A percentile compares a stretch with the other conserved stretches of the same genome.
These are phyloP conservation scores for Rhynchosporium graminicola DNA, from an alignment of 2,329 filamentous ascomycete genomes.

Conservation along the genomic window DNA sequence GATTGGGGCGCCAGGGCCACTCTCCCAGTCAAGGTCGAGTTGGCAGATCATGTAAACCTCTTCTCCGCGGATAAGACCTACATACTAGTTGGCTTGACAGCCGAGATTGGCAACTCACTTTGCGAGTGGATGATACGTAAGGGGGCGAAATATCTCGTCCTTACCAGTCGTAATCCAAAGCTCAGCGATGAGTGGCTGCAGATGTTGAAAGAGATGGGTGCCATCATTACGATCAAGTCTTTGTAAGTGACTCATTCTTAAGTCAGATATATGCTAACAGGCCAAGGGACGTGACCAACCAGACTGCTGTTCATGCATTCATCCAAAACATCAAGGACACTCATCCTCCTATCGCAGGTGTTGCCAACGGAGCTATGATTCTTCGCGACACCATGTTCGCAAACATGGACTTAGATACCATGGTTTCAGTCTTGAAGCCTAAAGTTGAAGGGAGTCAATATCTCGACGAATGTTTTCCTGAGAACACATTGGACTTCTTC, in stretches of 20 bases:
- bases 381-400: slow-evolving; percentile 42
- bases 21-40: slow-evolving; percentile 16
- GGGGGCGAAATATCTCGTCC: slow-evolving; percentile 43
- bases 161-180: slow-evolving; percentile 45
- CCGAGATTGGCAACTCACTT: slow-evolving; percentile 41
- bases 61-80: slow-evolving; percentile 34
- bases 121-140: slow-evolving; percentile 44
- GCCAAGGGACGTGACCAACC: slow-evolving; percentile 4
- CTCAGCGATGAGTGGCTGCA: slow-evolving; percentile 37
- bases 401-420: slow-evolving; percentile 35
- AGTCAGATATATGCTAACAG: background rate
- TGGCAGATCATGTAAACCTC: slow-evolving; percentile 32
- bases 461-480: slow-evolving; percentile 40
- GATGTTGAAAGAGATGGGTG: background rate
- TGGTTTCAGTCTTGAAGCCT: slow-evolving; percentile 37
- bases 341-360: slow-evolving; percentile 45
- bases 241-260: background rate
- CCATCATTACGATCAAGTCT: background rate
- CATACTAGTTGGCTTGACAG: slow-evolving; percentile 35
- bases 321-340: slow-evolving; percentile 11
- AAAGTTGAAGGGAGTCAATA: slow-evolving; percentile 42
- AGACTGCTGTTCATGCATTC: background rate
- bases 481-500: slow-evolving; percentile 43
- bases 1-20: slow-evolving; percentile 17
- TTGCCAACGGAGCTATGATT: slow-evolving; percentile 48